Base-by-base conservation (phyloP, 768 basidiomycete species). In the Mycena kentingensis region DNA sequence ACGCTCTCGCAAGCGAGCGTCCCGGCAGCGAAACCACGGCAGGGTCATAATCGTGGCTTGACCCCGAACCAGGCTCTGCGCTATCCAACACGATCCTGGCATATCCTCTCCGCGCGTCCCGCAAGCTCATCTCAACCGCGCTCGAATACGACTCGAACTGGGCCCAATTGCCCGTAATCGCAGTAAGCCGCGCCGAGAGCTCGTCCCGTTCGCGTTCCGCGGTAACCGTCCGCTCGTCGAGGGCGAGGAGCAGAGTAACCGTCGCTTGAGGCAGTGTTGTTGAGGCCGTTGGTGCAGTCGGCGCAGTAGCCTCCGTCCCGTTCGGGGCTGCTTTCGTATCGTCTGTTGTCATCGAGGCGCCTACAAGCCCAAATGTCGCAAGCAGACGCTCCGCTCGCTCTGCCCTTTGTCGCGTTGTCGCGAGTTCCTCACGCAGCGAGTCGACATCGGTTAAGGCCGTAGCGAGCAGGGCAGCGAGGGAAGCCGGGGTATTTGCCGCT, bases 131-230 rank as follows among this genome's bases (percentile, higher is more conserved):
- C 12, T 42, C 41, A 26, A 42, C 41, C 5, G 41, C 11, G 41
- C 24, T 19, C 22, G 26, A 7, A 19, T 42, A 42, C 7, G 22
- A 11, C 41, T 42, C 41, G 22, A 42, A 24, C 41, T 42, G 41
- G 25, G 5, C 7, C 41, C 41, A 42, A n/a, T 42, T 42, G 41
- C 41, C 26, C 21, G 41, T 42, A 8, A 42, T 11, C 5, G 41
- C 26, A 24, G 41, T n/a, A 11, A 42, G 26, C 7, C 41, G 41
- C 7, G 24, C 24, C 12, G 41, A 24, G 26, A 42, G 41, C 18
- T 42, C 22, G 26, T 42, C 41, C 6, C 41, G 21, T 42, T 42
- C 41, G 41, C 41, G 41, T 25, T 42, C 41, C 7, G 41, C 41
- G 5, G 41, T 26, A 19, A 26, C 18, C 13, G 41, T 25, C 13